phyloP scores from a whole-genome alignment of 169 alveolate species.

The Blepharisma undulans region DNA sequence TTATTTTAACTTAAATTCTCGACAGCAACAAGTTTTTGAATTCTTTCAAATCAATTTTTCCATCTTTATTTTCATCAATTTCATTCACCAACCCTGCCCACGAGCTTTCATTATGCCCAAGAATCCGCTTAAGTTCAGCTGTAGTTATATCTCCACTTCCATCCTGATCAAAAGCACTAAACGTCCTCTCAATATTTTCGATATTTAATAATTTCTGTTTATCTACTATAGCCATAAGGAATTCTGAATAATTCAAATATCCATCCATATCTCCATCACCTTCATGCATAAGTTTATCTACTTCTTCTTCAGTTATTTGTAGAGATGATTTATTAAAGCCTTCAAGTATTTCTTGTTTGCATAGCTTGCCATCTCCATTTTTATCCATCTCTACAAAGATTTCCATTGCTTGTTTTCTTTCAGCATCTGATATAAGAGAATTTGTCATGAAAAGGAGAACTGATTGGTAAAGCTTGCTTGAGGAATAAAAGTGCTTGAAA shows the following conservation, averaged over 20 bases:
- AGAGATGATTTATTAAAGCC: neutral
- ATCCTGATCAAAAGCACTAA: constrained; percentile 21
- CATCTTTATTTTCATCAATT: constrained; percentile 36
- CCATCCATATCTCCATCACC: constrained; percentile 15
- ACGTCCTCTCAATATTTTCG: constrained; percentile 19
- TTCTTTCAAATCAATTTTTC: constrained; percentile 31
- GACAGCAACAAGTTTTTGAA: constrained; percentile 23
- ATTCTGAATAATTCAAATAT: neutral
- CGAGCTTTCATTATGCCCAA: neutral
- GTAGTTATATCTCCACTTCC: constrained; percentile 37
- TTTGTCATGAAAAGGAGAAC: neutral
- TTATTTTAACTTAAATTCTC: neutral
- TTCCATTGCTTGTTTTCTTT: neutral
- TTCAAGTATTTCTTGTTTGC: neutral
- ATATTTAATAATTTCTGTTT: neutral
- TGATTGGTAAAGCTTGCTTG: constrained; percentile 7
- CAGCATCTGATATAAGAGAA: neutral
- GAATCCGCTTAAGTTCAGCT: constrained; percentile 6
- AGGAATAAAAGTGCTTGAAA: constrained; percentile 22
- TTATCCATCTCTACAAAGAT: neutral
- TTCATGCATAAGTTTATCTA: neutral
- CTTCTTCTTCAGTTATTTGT: neutral
- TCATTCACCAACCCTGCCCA: constrained; percentile 10
- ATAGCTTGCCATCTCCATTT: constrained; percentile 21
- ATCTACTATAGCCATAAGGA: neutral